Conservation (phyloP, 768 basidiomycete genomes). For the Infundibulicybe gibba region DNA sequence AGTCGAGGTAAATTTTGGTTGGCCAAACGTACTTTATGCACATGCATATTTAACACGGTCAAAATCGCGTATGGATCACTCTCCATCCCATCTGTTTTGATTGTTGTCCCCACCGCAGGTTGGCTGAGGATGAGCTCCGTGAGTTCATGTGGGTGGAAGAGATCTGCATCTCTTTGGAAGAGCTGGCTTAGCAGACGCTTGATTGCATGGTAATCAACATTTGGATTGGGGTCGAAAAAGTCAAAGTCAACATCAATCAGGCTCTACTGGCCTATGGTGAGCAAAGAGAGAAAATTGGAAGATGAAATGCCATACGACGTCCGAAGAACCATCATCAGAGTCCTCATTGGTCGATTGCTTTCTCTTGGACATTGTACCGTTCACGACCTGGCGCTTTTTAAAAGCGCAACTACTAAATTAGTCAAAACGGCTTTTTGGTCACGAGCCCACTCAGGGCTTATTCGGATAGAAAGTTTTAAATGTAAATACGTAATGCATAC, state of each 20-base stretch:
- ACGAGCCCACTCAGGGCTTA: no score
- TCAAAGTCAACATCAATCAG: conserved; percentile 90
- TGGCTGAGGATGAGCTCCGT: conserved; percentile 77
- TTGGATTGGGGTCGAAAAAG: conserved; percentile 85
- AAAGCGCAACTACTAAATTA: no score
- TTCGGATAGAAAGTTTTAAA: no score
- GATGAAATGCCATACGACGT: conserved; percentile 16
- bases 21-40: conserved; percentile 58
- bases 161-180: conserved; percentile 70
- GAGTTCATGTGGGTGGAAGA: conserved; percentile 67
- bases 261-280: conserved; percentile 35
- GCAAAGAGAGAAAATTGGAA: background rate
- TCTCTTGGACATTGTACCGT: conserved; percentile 61
- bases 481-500: no score
- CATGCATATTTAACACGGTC: conserved; percentile 76
- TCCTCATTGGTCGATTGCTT: conserved; percentile 43
- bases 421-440: no score
- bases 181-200: conserved; percentile 71
- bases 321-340: conserved; percentile 33
- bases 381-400: no score
- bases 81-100: conserved; percentile 88
- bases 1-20: no score
- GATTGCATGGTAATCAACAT: conserved; percentile 82
- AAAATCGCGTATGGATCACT: conserved; percentile 90
- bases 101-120: conserved; percentile 77